Base-by-base conservation (phyloP, 176 grass and related monocot genomes). In the Themeda triandra region DNA sequence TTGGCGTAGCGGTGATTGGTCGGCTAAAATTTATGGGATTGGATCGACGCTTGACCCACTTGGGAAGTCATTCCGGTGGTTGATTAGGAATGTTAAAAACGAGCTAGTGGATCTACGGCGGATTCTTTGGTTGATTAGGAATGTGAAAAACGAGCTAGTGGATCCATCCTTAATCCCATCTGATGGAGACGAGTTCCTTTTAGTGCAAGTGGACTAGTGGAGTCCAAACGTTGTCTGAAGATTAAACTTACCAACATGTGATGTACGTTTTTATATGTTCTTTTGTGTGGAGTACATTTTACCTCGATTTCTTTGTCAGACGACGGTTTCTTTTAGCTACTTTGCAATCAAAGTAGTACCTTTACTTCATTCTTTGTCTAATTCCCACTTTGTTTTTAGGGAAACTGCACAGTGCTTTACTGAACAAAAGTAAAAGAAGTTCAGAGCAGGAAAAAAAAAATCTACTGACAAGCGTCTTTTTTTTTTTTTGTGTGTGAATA, bases 81-180 rank as follows among this genome's bases (percentile, higher is more conserved):
- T 53, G 12, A 69, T 18, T 80, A 53, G 64, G 78, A 68, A 53
- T 53, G 78, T 81, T 13, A 36, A 69, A 81, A 81, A 54, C 5
- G 13, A 69, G 65, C 64, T 69, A 45, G 46, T 29, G 19, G 53
- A n/a, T 56, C 49, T 8, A 51, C 1, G n/a, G 4, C 13, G 13
- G 10, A 35, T 35, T n/a, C 23, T 11, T 59, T 24, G 44, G 44
- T 69, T 69, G 3, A 80, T 27, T 80, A 36, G 3, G 64, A 69
- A 53, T 53, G 78, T 80, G 64, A 49, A 69, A 80, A 80, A 10
- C 5, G 8, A 39, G 63, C 44, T 68, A 27, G 21, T 21, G 21
- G 23, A 69, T 36, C 44, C 53, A 69, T 68, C 29, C 21, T 14
- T 13, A 19, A 35, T 18, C 78, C 23, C 13, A 3, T 8, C 51